Percentiles rank a stretch among this genome's conserved stretches.
Evolutionary conservation across 768 basidiomycete genomes (phyloP).

Genomic region (Lyophyllum atratum): DNA sequence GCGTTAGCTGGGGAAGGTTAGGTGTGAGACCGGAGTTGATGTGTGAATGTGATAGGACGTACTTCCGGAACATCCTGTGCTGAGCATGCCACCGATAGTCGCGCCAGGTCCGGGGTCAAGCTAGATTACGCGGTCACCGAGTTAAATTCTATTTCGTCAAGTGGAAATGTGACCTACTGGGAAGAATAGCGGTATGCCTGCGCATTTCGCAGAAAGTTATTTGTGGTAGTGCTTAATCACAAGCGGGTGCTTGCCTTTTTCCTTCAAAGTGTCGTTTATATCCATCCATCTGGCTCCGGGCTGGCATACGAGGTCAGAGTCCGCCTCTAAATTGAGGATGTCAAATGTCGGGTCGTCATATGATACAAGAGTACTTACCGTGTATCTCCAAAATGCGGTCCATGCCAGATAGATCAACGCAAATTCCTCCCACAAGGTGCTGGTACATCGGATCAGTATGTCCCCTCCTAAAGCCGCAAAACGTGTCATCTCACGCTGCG

Average conservation of each 20-base stretch:
- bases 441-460: slow-evolving; percentile 16
- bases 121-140: no score
- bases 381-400: slow-evolving; percentile 75
- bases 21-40: background rate
- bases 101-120: slow-evolving; percentile 79
- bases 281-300: slow-evolving; percentile 73
- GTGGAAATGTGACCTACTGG: slow-evolving; percentile 49
- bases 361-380: slow-evolving; percentile 40
- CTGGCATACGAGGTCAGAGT: slow-evolving; percentile 76
- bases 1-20: slow-evolving; percentile 57
- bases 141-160: no score
- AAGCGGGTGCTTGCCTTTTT: slow-evolving; percentile 44
- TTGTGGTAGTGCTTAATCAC: background rate
- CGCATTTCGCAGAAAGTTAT: background rate
- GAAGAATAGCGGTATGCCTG: slow-evolving; percentile 81
- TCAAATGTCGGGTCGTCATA: background rate
- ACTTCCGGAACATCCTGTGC: slow-evolving; percentile 88
- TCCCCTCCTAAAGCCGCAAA: background rate
- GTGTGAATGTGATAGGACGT: slow-evolving; percentile 17
- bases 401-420: slow-evolving; percentile 80
- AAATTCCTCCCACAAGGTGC: slow-evolving; percentile 64
- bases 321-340: slow-evolving; percentile 46
- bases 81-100: slow-evolving; percentile 85
- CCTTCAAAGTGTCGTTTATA: slow-evolving; percentile 65
- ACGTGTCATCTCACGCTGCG: slow-evolving; percentile 48